Evolutionary conservation across 2,329 filamentous ascomycete species (phyloP).

Genomic region (Microsporum ferrugineum): DNA sequence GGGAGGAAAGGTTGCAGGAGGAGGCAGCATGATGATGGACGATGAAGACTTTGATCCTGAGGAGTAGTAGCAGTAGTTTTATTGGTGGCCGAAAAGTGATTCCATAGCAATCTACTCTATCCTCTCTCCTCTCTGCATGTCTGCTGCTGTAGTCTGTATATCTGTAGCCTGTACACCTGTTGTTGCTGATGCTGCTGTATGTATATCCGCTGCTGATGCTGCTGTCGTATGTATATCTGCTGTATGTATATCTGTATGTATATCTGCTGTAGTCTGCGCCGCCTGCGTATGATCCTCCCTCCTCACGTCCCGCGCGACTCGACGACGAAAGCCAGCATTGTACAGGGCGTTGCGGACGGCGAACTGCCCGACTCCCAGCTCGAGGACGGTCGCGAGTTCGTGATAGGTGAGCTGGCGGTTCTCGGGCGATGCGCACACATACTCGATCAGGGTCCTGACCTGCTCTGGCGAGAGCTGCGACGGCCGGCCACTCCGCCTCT

Average conservation of each 20-base stretch:
- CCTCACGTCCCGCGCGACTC: background rate
- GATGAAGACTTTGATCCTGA: background rate
- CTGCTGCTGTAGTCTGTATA: background rate
- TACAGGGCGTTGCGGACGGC: constrained; percentile 1
- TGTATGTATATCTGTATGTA: background rate
- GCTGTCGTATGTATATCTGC: background rate
- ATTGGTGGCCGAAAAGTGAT: background rate
- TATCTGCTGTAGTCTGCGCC: background rate
- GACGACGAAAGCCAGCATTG: background rate
- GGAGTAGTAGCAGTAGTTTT: background rate
- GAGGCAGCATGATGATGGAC: background rate
- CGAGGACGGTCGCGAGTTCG: background rate
- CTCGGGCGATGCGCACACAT: background rate
- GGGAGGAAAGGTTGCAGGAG: constrained; percentile 30
- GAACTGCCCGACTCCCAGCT: background rate
- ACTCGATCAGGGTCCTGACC: background rate
- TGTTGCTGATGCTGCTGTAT: background rate
- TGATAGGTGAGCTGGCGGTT: background rate
- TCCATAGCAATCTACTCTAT: background rate
- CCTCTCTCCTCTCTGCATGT: background rate
- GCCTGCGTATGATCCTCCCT: background rate
- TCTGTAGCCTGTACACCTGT: background rate
- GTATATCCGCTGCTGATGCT: background rate
- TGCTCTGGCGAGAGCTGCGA: background rate
- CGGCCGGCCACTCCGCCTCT: background rate